Base-by-base conservation (phyloP, 164 flowering plant species). In the Akebia trifoliata region DNA sequence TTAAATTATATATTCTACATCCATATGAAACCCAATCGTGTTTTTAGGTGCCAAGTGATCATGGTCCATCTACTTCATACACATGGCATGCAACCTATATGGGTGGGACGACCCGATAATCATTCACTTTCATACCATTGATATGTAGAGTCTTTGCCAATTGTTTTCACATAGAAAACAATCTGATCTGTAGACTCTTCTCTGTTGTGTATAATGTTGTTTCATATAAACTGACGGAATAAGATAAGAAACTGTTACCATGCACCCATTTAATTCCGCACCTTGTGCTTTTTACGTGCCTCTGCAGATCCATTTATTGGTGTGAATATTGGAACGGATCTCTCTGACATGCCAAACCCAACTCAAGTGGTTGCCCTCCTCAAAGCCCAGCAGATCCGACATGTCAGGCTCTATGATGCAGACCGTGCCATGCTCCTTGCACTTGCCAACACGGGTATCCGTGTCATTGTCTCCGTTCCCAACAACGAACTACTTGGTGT, bases 281-380 rank as follows among this genome's bases (percentile, higher is more conserved):
- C 54, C 7, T 28, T 57, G 36, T 18, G 10, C 17, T 49, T 37
- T 47, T 15, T 15, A 20, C 26, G 18, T 31, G 54, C 8, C 32
- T 67, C 28, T 2, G 18, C 84, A 86, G 96, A 72, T 69, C 80
- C 88, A 49, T 80, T 88, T 66, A 64, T 90, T 37, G 97, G 97
- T 26, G 97, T 87, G 17, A 87, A 90, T 73, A 62, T 90, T 9
- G 96, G 96, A 14, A 86, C 90, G 1, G 82, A 62, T 31, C 77
- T 88, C 32, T 80, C 93, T 4, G 75, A 81, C 70, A 83, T 87
- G 95, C 97, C 97, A 9, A 71, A 73, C 55, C 87, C 97, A 1
- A 84, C 91, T 50, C 89, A 90, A 63, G 93, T 84, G 47, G 97
- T 80, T 54, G 83, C 87, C 38, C 93, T 90, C 21, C 87, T 90